A percentile compares a stretch with the other conserved stretches of the same genome.
Evolutionary conservation across 2,329 filamentous ascomycete species (phyloP).

Genomic region (Colletotrichum sp.): DNA sequence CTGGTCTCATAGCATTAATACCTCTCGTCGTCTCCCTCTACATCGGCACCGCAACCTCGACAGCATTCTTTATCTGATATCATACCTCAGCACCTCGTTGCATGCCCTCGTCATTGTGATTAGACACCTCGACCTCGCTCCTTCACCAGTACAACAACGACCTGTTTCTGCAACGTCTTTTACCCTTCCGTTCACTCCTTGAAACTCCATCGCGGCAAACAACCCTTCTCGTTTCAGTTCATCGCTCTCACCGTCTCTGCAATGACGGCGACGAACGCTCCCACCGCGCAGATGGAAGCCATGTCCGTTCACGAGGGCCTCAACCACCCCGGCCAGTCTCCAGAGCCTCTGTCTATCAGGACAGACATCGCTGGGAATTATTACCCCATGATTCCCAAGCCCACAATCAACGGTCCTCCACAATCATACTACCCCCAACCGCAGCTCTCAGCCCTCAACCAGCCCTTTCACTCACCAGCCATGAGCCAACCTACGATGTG

Average conservation of each 20-base stretch:
- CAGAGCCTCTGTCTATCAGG: not conserved
- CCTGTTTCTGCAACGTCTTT: not conserved
- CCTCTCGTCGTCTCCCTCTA: not conserved
- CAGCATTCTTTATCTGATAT: not conserved
- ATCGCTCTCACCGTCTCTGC: not conserved
- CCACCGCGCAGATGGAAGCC: not conserved
- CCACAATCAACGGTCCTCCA: not conserved
- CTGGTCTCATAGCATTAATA: conserved; percentile 8
- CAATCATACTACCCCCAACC: conserved; percentile 23
- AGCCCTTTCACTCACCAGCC: not conserved
- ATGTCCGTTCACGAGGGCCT: not conserved
- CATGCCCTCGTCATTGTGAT: not conserved
- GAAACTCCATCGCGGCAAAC: conserved; percentile 9
- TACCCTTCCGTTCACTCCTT: not conserved
- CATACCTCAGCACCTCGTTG: not conserved
- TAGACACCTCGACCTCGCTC: not conserved
- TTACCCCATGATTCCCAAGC: not conserved
- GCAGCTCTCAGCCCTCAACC: not conserved
- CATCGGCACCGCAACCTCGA: not conserved
- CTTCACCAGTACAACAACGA: not conserved
- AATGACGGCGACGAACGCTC: conserved; percentile 4
- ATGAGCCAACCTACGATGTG: conserved; percentile 24
- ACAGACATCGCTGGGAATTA: not conserved
- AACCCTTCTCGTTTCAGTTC: conserved; percentile 1
- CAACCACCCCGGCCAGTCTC: not conserved